Base-by-base conservation (phyloP, 176 grass and related monocot species). In the Carex cristatella region DNA sequence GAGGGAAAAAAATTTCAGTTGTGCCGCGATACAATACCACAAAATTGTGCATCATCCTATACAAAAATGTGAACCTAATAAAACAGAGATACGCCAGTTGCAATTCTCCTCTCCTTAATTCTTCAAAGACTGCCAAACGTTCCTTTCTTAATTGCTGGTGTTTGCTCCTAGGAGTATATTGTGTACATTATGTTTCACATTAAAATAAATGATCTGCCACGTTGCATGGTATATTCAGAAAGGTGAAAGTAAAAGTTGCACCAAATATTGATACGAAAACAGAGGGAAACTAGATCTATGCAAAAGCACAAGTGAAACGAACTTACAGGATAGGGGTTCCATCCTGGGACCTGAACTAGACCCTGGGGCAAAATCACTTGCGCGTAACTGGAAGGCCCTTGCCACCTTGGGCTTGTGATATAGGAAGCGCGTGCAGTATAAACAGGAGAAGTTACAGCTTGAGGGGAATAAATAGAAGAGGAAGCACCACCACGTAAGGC, bases 351-450 rank as follows among this genome's bases (percentile, higher is more conserved):
- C 86, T 93, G 94, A 83, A 97, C 88, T 70, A 97, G 81, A 15
- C 94, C 94, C 30, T 91, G 94, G 83, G 94, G 94, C 86, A 97
- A 87, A 85, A 97, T 93, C 65, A 97, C 89, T 85, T 97, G 94
- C 13, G 91, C 86, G 72, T 93, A 97, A 72, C 86, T 93, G 88
- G 94, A 97, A 90, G 92, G 91, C 61, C 89, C 91, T 87, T 92
- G 89, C 94, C 94, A 97, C 79, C 91, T 88, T 70, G 94, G 94
- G 76, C 91, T 97, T 61, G 91, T 83, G 83, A 97, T 94, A 73
- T 90, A 97, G 5, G 91, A 93, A 66, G 84, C 66, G 90, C 91
- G 82, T 84, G 89, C 91, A 59, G 94, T 78, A 44, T 97, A 92
- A 14, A 88, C 83, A 65, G 94, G 94, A 66, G 89, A 94, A 35